Evolutionary conservation across 1,284 basidiomycete genomes (phyloP), one percentile per base, ranked within the genome.

Genomic region (Heliocybe sulcata): DNA sequence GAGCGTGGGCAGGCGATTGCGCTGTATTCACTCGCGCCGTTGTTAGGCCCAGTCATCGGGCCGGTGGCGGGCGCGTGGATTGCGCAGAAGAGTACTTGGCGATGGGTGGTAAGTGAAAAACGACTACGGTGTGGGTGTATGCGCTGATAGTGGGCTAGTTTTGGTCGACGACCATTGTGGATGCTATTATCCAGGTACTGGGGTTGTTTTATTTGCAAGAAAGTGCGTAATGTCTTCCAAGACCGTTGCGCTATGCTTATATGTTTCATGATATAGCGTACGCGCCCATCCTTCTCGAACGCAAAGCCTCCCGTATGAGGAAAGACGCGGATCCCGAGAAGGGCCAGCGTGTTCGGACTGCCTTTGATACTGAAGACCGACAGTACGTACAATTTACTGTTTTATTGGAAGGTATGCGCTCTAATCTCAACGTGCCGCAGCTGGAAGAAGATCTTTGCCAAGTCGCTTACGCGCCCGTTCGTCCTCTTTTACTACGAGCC

Each of bases 141-240:
- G n/a, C n/a, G n/a, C n/a, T n/a, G n/a, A n/a, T n/a, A n/a, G n/a
- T n/a, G n/a, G 63, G 0, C 31, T 45, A 72, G 70, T 78, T 78
- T 59, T 75, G 67, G 65, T 67, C 70, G 0, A 72, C 72, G 0
- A 69, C 66, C 0, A 73, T 76, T 4, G 67, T 68, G 1, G 69
- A 73, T 45, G 73, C 61, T 0, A 54, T 66, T 45, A 66, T 74
- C 2, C 69, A 74, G 51, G 45, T 70, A 3, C 31, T 76, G 20
- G 77, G 79, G 4, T 12, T 79, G 11, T 61, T 79, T 48, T 72
- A 72, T 57, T 61, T 78, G n/a, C 69, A 69, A 58, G 78, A 80
- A 63, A 80, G 72, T 74, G 55, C 14, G 64, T 64, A 9, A 9
- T 23, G 6, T 19, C 9, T n/a, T n/a, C n/a, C n/a, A n/a, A n/a